Evolutionary conservation across 495 filamentous ascomycete species (phyloP).

Genomic region (Apodospora peruviana): DNA sequence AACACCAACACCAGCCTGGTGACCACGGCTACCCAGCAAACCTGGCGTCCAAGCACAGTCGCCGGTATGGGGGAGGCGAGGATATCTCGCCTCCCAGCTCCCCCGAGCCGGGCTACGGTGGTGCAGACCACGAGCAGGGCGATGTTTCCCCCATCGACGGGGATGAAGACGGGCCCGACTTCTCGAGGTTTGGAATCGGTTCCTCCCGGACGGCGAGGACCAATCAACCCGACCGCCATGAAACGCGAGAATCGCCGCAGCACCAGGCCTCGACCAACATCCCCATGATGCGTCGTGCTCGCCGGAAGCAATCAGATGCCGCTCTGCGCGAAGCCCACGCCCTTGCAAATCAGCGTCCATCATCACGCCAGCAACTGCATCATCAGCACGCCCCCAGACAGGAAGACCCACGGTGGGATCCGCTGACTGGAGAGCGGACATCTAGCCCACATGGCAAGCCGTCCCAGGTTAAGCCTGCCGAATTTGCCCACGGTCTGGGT

Average conservation of each 20-base stretch:
- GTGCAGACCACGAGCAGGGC: slow-evolving; percentile 19
- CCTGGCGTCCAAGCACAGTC: slow-evolving; percentile 25
- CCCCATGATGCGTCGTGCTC: slow-evolving; percentile 45
- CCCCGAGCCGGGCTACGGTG: slow-evolving; percentile 29
- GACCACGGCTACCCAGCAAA: slow-evolving; percentile 11
- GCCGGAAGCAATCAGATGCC: slow-evolving; percentile 36
- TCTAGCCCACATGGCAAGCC: slow-evolving; percentile 37
- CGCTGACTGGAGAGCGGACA: slow-evolving; percentile 45
- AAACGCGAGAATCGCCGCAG: slow-evolving; percentile 8
- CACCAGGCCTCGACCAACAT: slow-evolving; percentile 33
- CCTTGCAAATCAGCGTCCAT: slow-evolving; percentile 21
- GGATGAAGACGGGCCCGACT: slow-evolving; percentile 33
- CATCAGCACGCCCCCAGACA: slow-evolving; percentile 11
- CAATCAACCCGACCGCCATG: slow-evolving; percentile 1
- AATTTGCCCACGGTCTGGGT: slow-evolving; percentile 35
- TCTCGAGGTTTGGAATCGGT: slow-evolving; percentile 19
- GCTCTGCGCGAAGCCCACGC: slow-evolving; percentile 29
- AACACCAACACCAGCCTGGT: slow-evolving; percentile 15
- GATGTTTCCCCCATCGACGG: slow-evolving; percentile 52
- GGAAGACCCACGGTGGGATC: slow-evolving; percentile 39
- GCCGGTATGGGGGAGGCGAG: slow-evolving; percentile 27
- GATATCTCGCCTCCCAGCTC: slow-evolving; percentile 46
- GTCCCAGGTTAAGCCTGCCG: slow-evolving; percentile 41
- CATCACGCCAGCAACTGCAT: slow-evolving; percentile 10
- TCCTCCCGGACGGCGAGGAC: slow-evolving; percentile 10